Conservation (phyloP, 495 filamentous ascomycete genomes). For the Astrothelium macrocarpum region DNA sequence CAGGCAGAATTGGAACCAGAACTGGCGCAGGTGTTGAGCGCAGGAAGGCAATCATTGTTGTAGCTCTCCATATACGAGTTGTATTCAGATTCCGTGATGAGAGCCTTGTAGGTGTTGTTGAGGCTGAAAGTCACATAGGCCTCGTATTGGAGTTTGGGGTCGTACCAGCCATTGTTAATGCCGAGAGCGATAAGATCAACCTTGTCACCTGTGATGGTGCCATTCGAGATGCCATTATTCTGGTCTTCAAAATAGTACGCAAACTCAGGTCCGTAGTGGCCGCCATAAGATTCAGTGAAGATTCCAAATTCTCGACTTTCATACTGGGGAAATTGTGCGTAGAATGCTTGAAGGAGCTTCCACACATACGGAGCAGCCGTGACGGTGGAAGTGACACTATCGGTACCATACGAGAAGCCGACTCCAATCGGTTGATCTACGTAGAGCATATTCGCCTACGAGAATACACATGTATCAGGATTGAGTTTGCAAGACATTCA, state of each 20-base stretch:
- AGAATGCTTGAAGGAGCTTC: constrained; percentile 61
- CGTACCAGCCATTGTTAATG: constrained; percentile 39
- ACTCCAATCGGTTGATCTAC: constrained; percentile 36
- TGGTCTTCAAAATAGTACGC: constrained; percentile 36
- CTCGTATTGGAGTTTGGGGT: constrained; percentile 26
- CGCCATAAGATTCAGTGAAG: constrained; percentile 41
- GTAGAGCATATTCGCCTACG: constrained; percentile 29
- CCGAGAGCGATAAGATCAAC: constrained; percentile 37
- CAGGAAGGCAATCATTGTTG: constrained; percentile 36
- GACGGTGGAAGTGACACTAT: constrained; percentile 54
- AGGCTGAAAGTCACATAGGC: constrained; percentile 25
- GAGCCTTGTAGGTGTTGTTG: constrained; percentile 31
- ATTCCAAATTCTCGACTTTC: constrained; percentile 28
- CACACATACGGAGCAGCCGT: constrained; percentile 55
- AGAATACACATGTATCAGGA: background rate
- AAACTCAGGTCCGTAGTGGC: constrained; percentile 40
- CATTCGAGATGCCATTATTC: constrained; percentile 31
- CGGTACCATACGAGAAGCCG: constrained; percentile 36
- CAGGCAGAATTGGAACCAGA: constrained; percentile 35
- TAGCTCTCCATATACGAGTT: constrained; percentile 33
- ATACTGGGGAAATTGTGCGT: constrained; percentile 57
- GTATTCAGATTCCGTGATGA: constrained; percentile 39
- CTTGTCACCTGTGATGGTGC: constrained; percentile 27
- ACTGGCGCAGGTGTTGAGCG: constrained; percentile 29
- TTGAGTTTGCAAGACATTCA: background rate